Percentiles rank a stretch among this genome's conserved stretches.
phyloP scores from a whole-genome alignment of 768 basidiomycete species.

The Lactarius deliciosus region DNA sequence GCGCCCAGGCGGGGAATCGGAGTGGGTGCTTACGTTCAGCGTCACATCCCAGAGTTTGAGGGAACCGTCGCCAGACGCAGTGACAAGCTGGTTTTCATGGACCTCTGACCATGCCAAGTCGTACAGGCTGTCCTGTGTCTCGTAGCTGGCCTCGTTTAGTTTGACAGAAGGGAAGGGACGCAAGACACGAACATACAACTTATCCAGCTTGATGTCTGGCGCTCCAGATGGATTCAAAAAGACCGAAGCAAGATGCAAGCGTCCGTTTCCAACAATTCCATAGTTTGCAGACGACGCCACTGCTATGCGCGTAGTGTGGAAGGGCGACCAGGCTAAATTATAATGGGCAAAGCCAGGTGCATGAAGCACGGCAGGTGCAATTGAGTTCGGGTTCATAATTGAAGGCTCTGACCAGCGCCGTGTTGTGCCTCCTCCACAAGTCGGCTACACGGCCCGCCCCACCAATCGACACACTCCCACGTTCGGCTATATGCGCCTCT shows the following conservation, averaged over 20 bases:
- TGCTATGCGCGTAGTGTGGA: conserved; percentile 71
- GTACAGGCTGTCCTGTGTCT: conserved; percentile 86
- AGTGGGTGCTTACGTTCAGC: conserved; percentile 58
- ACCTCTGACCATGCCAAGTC: conserved; percentile 94
- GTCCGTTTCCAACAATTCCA: conserved; percentile 92
- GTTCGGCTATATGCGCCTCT: conserved; percentile 60
- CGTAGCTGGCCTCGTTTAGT: conserved; percentile 64
- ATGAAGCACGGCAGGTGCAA: conserved; percentile 53
- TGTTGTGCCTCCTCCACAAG: neutral
- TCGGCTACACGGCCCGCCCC: neutral
- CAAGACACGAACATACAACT: conserved; percentile 52
- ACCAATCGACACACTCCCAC: neutral
- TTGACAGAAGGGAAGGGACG: neutral
- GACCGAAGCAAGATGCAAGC: conserved; percentile 68
- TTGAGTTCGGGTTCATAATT: conserved; percentile 38
- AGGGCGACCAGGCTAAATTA: conserved; percentile 80
- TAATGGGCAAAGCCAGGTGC: conserved; percentile 88
- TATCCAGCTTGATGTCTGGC: conserved; percentile 54
- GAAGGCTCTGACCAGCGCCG: neutral
- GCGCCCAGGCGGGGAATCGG: conserved; percentile 19
- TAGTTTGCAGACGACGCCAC: conserved; percentile 89
- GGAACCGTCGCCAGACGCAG: conserved; percentile 88
- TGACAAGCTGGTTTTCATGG: conserved; percentile 90
- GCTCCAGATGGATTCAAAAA: conserved; percentile 47
- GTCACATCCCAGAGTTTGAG: conserved; percentile 88